Evolutionary conservation across 2,329 filamentous ascomycete species (phyloP), one percentile per base, ranked within the genome.

Genomic region (Colletotrichum sp.): DNA sequence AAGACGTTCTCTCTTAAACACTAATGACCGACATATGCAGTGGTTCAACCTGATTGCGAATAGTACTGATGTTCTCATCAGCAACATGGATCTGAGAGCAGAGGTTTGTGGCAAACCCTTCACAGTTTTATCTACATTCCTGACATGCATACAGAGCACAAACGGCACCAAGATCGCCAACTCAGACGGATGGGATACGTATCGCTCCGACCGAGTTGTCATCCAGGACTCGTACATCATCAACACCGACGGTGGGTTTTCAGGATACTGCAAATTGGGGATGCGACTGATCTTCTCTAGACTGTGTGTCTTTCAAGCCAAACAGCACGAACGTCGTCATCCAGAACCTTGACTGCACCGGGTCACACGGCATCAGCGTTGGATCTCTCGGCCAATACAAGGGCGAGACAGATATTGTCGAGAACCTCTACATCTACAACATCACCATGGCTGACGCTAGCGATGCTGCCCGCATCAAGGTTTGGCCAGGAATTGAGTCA

Each of bases 231-330:
- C 91, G 0, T 83, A 89, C 24, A 89, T 92, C 77, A 87, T 90
- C 82, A 94, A 94, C 78, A 91, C 91, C 28, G 93, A 94, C 80
- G 90, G 69, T 75, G 5, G 48, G 69, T 15, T 15, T 7, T 16
- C 28, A 15, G 21, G 9, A 8, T n/a, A 6, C 26, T 36, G n/a
- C 8, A 15, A 18, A 1, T 16, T 36, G 18, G 34, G 9, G 1
- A 28, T 3, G 18, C 7, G 6, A 34, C 43, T 65, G n/a, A 65
- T 26, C 1, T 7, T 16, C 7, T 36, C 16, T 18, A 75, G 69
- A 95, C 80, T 95, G 93, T 73, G 92, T 95, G 10, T 92, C 92
- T 1, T 94, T 95, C 88, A 95, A 95, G 83, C 93, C 93, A 7
- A 95, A 94, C 82, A 92, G 89, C 79, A 94, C 92, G 52, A 89